These are phyloP conservation scores for Candida caryicola DNA, from an alignment of 805 yeast genomes.

Conservation along the genomic window DNA sequence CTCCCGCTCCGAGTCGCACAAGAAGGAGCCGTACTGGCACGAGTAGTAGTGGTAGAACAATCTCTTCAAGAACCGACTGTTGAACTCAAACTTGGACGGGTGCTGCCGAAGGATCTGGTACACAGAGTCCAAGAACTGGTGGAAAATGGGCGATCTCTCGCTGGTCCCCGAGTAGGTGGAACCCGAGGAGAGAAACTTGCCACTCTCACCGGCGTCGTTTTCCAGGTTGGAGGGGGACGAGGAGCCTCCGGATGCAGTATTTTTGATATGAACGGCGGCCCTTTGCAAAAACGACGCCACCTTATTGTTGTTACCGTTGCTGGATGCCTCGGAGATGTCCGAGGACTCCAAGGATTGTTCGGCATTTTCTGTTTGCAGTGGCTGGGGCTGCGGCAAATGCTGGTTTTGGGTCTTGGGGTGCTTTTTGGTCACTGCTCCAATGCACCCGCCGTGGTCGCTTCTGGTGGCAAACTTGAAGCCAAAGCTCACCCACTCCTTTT, in stretches of 20 bases:
- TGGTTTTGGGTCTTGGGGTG: slow-evolving; percentile 10
- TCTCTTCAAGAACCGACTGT: slow-evolving; percentile 82
- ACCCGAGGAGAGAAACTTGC: slow-evolving; percentile 28
- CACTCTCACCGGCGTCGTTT: slow-evolving; percentile 17
- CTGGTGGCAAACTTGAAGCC: slow-evolving; percentile 89
- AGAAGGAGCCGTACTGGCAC: slow-evolving; percentile 91
- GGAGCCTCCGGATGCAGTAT: slow-evolving; percentile 28
- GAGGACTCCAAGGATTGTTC: slow-evolving; percentile 1
- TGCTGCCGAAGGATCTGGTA: slow-evolving; percentile 73
- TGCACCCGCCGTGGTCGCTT: slow-evolving; percentile 66
- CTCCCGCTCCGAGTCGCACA: slow-evolving; percentile 73
- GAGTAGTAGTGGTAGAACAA: slow-evolving; percentile 85
- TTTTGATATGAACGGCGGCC: slow-evolving; percentile 42
- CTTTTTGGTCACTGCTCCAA: slow-evolving; percentile 35
- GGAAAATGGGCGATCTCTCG: slow-evolving; percentile 79
- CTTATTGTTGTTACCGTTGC: slow-evolving; percentile 14
- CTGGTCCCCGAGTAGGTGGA: slow-evolving; percentile 35
- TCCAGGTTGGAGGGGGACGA: slow-evolving; percentile 11
- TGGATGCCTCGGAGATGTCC: slow-evolving; percentile 2
- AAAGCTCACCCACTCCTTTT: slow-evolving; percentile 93
- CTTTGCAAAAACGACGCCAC: slow-evolving; percentile 38
- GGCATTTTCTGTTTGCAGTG: slow-evolving; percentile 8
- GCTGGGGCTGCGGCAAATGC: slow-evolving; percentile 3
- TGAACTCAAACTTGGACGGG: slow-evolving; percentile 77
- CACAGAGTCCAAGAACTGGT: slow-evolving; percentile 87